Evolutionary conservation across 108 stramenopile species (phyloP), one percentile per base, ranked within the genome.

Genomic region (Aurantiochytrium sp.): DNA sequence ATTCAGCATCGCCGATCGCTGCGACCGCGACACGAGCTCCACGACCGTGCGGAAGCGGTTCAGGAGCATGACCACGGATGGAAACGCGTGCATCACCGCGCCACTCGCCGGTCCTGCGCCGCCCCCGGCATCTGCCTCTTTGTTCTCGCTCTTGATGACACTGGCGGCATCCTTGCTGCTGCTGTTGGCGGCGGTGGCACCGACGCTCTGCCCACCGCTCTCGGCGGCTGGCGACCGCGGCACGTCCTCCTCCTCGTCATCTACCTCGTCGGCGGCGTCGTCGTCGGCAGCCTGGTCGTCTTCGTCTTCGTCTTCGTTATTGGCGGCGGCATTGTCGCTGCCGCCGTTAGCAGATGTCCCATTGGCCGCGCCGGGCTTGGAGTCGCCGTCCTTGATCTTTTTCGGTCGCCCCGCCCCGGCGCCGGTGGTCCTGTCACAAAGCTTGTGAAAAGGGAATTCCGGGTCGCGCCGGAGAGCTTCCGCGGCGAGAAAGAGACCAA

Each of bases 281-380:
- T 86, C 86, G 37, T 86, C 55, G 34, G 65, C 86, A 19, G 19
- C 85, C 6, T 85, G 54, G 17, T 34, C 85, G 4, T 85, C 52
- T 22, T 54, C 85, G 52, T 34, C 52, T 10, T 12, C 4, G 32
- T 12, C 52, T 21, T 52, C 24, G 5, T 10, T 19, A 4, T 50
- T 50, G 4, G 48, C 1, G n/a, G n/a, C n/a, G n/a, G n/a, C n/a
- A n/a, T n/a, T n/a, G n/a, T n/a, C n/a, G n/a, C n/a, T n/a, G n/a
- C n/a, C n/a, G n/a, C n/a, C n/a, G n/a, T n/a, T n/a, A n/a, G n/a
- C n/a, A n/a, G n/a, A n/a, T n/a, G n/a, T n/a, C n/a, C n/a, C n/a
- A n/a, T n/a, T n/a, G n/a, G n/a, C n/a, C n/a, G n/a, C n/a, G n/a
- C n/a, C n/a, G n/a, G n/a, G n/a, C n/a, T n/a, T n/a, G n/a, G n/a